A percentile compares a stretch with the other conserved stretches of the same genome.
Evolutionary conservation across 108 stramenopile species (phyloP).

Genomic region (Cyclotella choctawhatcheeana): DNA sequence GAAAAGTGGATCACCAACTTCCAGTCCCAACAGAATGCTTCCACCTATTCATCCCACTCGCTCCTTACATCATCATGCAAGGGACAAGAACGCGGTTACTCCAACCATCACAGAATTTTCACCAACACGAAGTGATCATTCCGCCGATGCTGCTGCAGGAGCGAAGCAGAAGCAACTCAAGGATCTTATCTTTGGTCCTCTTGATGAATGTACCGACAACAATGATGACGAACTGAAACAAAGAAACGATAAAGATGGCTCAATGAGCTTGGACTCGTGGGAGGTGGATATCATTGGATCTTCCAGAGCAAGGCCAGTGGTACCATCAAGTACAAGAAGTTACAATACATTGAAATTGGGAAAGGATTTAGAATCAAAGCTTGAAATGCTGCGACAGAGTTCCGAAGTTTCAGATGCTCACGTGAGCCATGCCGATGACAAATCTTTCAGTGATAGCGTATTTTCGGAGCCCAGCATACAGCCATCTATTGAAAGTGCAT

Average conservation of each 20-base stretch:
- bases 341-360: background rate
- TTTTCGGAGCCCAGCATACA: constrained; percentile 8
- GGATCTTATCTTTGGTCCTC: background rate
- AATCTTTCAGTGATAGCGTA: constrained; percentile 1
- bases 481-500: constrained; percentile 40
- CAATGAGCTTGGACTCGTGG: constrained; percentile 22
- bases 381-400: background rate
- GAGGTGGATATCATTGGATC: constrained; percentile 16
- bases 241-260: background rate
- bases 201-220: background rate
- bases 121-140: constrained; percentile 34
- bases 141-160: constrained; percentile 37
- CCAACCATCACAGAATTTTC: constrained; percentile 3
- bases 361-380: constrained; percentile 2
- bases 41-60: constrained; percentile 14
- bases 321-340: background rate
- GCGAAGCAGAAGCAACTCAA: constrained; percentile 17
- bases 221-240: background rate
- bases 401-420: background rate
- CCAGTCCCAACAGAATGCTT: background rate
- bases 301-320: background rate
- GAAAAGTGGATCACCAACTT: background rate
- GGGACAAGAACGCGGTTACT: background rate
- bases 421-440: constrained; percentile 7
- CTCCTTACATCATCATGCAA: background rate